Evolutionary conservation across 1,284 basidiomycete species (phyloP), one percentile per base, ranked within the genome.

Genomic region (Irpex sp.): DNA sequence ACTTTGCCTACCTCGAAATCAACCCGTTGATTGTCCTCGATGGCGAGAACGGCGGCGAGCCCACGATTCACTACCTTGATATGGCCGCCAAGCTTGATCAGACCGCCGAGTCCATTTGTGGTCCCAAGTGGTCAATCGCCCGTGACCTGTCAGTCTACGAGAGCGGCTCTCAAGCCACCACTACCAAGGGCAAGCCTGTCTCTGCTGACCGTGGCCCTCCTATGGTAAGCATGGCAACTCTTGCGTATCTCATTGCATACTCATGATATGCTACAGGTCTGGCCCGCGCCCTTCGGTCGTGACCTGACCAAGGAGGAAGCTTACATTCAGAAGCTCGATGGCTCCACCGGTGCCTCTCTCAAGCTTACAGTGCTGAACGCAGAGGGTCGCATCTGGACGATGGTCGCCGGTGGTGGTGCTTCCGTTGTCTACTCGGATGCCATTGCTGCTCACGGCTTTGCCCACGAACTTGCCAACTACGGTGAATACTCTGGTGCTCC

Each of bases 71-170:
- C 78, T 98, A 97, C 83, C 90, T 99, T 70, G 97, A 99, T 78
- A 98, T 99, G 96, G 97, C 97, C 57, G 96, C 97, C 75, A 99
- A 99, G 85, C 92, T 99, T 70, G 97, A 99, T 77, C 93, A 95
- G 78, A 99, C 97, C 19, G 97, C 97, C 63, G 97, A 99, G 81
- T 97, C 91, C 77, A 92, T 99, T 73, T 97, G 95, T 74, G 97
- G 97, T 46, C 94, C 95, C 73, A 99, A 98, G 81, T 99, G 97
- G 97, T 94, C 97, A 56, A 91, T 98, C 70, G 96, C 97, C 60
- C 92, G 97, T 72, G 97, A 99, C 76, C 79, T 93, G 62, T 84
- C 88, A 55, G 80, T 92, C 62, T 90, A 92, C 74, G 87, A 90
- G 68, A 70, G 79, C 36, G 72, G 75, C 57, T 74, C 79, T 21